Base-by-base conservation (phyloP, 1,139 yeast species). In the Yamadazyma friedrichii region DNA sequence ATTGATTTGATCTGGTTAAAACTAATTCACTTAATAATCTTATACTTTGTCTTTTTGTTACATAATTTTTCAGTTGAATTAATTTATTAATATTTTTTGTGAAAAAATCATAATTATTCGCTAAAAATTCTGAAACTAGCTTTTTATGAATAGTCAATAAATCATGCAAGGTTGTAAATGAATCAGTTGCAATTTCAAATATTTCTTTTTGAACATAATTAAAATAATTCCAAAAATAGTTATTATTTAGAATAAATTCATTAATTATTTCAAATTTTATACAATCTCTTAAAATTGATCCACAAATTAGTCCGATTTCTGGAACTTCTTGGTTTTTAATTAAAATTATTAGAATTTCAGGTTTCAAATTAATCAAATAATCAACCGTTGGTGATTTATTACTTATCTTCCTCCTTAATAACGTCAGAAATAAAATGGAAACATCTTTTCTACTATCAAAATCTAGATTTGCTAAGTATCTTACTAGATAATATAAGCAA, bases 371-470 rank as follows among this genome's bases (percentile, higher is more conserved):
- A 15, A 84, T 64, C 37, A 93, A 63, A 59, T 89, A 88, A 54
- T 91, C 97, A 15, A 88, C 93, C 0, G 96, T 88, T 22, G 96
- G 96, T 16, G 84, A 78, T 50, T 88, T 76, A 54, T 74, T 78
- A 40, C 89, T 93, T 37, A 81, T 78, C 50, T 85, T 88, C 45
- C 96, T 82, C 53, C 94, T 82, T 47, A 93, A 73, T 39, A 94
- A 71, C 3, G 89, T 81, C 52, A 83, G 79, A 58, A 88, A 89
- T 40, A 93, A 62, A 11, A 79, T 70, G 10, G 81, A 76, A 12
- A 88, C 95, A 53, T 87, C 95, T 56, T 91, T 89, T 44, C 96
- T 74, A 32, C 95, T 80, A 58, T 93, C 98, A 61, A 93, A 91
- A 51, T 88, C 97, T 42, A 93, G 71, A 33, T 74, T 73, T 12